These are phyloP conservation scores for Aspergillus ostianus DNA, from an alignment of 495 filamentous ascomycete genomes.

Conservation along the genomic window DNA sequence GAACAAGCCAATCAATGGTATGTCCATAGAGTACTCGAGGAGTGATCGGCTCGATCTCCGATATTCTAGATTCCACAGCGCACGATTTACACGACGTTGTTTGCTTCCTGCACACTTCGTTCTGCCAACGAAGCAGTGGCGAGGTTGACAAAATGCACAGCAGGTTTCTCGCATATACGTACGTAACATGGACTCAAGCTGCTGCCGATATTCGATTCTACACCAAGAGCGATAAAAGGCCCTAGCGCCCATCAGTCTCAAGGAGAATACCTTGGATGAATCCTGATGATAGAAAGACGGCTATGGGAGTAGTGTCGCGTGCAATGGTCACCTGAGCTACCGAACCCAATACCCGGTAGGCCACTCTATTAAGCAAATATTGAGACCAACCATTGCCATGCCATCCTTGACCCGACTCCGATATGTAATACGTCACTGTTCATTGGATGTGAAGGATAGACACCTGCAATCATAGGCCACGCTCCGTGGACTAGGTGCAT, in stretches of 20 bases:
- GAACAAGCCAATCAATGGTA: not conserved
- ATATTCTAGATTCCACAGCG: not conserved
- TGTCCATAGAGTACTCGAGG: not conserved
- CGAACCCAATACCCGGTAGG: not conserved
- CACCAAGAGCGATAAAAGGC: too few species aligned
- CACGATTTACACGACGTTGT: not conserved
- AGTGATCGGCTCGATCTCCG: not conserved
- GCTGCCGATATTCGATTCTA: too few species aligned
- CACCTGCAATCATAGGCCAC: not conserved
- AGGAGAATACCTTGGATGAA: too few species aligned
- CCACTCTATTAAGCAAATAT: not conserved
- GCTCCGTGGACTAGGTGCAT: not conserved
- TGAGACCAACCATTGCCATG: not conserved
- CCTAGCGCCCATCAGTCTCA: too few species aligned
- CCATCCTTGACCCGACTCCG: not conserved
- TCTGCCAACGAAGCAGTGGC: not conserved
- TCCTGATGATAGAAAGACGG: too few species aligned
- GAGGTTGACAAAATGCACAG: not conserved
- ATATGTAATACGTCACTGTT: not conserved
- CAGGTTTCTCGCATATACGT: not conserved
- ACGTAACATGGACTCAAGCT: not conserved
- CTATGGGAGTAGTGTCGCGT: too few species aligned
- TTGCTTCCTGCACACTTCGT: not conserved
- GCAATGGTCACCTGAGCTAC: too few species aligned
- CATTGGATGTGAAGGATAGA: not conserved